Evolutionary conservation across 2,329 filamentous ascomycete genomes (phyloP), one percentile per base, ranked within the genome.

Genomic region (Helminthosporium solani): DNA sequence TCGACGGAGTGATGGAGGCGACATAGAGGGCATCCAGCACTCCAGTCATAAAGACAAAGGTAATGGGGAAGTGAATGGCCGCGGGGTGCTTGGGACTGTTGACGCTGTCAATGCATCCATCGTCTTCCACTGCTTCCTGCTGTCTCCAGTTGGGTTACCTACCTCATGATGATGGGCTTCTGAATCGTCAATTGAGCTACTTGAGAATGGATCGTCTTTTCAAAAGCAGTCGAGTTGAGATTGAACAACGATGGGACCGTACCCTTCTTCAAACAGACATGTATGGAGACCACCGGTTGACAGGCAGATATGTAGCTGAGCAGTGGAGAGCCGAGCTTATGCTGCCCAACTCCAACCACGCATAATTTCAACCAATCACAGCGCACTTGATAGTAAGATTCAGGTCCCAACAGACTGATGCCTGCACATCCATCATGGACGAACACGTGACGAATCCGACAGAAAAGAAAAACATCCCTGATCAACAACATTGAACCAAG

Each of bases 21-120:
- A 61, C 58, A 58, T 71, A 63, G 15, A 73, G 53, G 25, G 67
- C 64, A 56, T 77, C 74, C 47, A 76, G 69, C 34, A 49, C 67
- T 40, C 69, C 73, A 28, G 71, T 68, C 12, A 75, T 61, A 34
- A 65, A 55, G 47, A 73, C 67, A 60, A 76, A 75, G 45, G 73
- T 68, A 42, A 78, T 67, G 16, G 75, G 75, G 58, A 74, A 75
- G 61, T 78, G 75, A 35, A 77, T 72, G 9, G 68, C 62, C 20
- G 73, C 72, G 39, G 74, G 74, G 54, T 78, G 75, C 33, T 66
- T 58, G 42, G 75, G 74, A 48, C 68, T 71, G 33, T 19, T 55
- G 46, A 20, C 19, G 30, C 27, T 19, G 39, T 41, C 20, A 33
- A 28, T 25, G 20, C 28, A 31, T 31, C 28, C 7, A 27, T 27